Evolutionary conservation across 1,139 yeast species (phyloP), one percentile per base, ranked within the genome.

Genomic region (Arxiozyma slooffiae): DNA sequence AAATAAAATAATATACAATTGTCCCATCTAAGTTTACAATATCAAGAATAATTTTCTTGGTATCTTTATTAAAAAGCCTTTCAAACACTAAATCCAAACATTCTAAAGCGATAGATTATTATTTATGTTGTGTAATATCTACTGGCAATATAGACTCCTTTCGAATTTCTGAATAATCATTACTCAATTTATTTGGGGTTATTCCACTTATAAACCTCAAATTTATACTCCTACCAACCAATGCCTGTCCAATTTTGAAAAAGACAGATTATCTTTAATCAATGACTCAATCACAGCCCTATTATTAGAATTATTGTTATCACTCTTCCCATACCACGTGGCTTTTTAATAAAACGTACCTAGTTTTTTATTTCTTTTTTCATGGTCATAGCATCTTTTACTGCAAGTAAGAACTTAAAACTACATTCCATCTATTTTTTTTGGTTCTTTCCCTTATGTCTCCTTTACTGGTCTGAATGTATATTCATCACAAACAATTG

Each of bases 21-120:
- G 89, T 80, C 0, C 86, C 82, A 60, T 84, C 92, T 53, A 75
- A 76, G 57, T 77, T 80, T 4, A 78, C 73, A 11, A 83, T 69
- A 0, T 78, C 89, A 41, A 80, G 56, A 0, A 81, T 69, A 1
- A 83, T 56, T 52, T 80, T 66, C 34, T 64, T 65, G 0, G 56
- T 54, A 2, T 50, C 41, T 3, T 40, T 18, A 23, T 51, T 45
- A 44, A 60, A 60, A 0, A 72, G 48, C 2, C 53, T 56, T 0
- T 55, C 49, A 48, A 70, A 71, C 1, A 68, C 48, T 3, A 36
- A 11, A 26, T 64, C 63, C 14, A 70, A 51, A 20, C 58, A 52
- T 41, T 60, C 58, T n/a, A 71, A 56, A 0, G 78, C 71, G 1
- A 76, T 38, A 41, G 61, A 59, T 0, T 63, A 61, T 2, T 54